These are phyloP conservation scores for Hymenoscyphus scutula DNA, from an alignment of 2,329 filamentous ascomycete genomes.

Conservation along the genomic window DNA sequence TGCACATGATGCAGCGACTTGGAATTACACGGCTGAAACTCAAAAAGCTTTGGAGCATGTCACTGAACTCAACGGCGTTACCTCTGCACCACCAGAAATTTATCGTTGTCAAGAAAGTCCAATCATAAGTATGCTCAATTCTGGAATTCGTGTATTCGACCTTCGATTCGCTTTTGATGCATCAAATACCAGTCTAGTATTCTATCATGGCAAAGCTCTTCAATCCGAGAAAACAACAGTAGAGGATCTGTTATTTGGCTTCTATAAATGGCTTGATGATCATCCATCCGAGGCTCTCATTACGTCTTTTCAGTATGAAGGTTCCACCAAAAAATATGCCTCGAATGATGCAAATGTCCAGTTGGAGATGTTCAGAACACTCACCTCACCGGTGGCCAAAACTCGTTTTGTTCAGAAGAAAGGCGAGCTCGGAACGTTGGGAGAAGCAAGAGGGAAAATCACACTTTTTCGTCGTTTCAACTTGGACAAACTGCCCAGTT, in stretches of 20 bases:
- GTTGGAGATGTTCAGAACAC: slow-evolving; percentile 37
- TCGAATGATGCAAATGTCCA: slow-evolving; percentile 41
- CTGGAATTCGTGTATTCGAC: slow-evolving; percentile 50
- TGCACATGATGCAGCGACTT: slow-evolving; percentile 49
- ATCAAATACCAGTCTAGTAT: slow-evolving; percentile 44
- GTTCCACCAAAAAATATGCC: slow-evolving; percentile 35
- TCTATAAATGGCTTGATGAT: slow-evolving; percentile 48
- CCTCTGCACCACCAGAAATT: slow-evolving; percentile 30
- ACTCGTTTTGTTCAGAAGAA: slow-evolving; percentile 42
- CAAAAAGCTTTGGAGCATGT: slow-evolving; percentile 42
- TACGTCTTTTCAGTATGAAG: slow-evolving; percentile 48
- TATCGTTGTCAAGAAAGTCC: slow-evolving; percentile 45
- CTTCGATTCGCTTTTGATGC: slow-evolving; percentile 49
- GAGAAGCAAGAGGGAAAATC: slow-evolving; percentile 75
- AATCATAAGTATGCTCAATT: slow-evolving; percentile 42
- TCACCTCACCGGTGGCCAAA: slow-evolving; percentile 41
- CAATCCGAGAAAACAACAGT: slow-evolving; percentile 44
- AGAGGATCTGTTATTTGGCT: slow-evolving; percentile 45
- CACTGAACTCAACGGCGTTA: slow-evolving; percentile 40
- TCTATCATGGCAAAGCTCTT: slow-evolving; percentile 48
- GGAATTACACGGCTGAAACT: slow-evolving; percentile 48
- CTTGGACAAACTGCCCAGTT: slow-evolving; percentile 47
- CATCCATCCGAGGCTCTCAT: slow-evolving; percentile 47
- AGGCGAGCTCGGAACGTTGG: slow-evolving; percentile 53
- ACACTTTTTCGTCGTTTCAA: slow-evolving; percentile 81